Evolutionary conservation across 1,139 yeast species (phyloP).

Genomic region (Sugiyamaella neomexicana): DNA sequence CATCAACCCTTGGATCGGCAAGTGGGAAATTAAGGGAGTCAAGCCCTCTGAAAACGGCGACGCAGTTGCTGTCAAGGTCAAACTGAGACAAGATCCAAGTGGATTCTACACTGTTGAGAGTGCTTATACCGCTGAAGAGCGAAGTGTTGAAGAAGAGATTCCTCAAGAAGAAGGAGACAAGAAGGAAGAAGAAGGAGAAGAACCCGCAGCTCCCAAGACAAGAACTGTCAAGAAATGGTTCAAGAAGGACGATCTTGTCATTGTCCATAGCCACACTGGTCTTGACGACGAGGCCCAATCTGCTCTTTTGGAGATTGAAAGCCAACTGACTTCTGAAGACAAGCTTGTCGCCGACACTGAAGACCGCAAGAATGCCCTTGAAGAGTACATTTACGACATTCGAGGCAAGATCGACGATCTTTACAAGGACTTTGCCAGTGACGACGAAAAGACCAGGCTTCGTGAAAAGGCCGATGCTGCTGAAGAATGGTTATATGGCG

Average conservation of each 20-base stretch:
- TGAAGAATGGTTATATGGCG: conserved; percentile 98
- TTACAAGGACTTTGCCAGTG: conserved; percentile 84
- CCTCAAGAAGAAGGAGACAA: conserved; percentile 39
- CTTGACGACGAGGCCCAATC: conserved; percentile 61
- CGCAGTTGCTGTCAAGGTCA: conserved; percentile 83
- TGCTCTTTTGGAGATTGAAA: conserved; percentile 74
- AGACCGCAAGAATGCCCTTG: conserved; percentile 97
- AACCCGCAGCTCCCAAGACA: conserved; percentile 73
- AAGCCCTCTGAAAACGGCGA: conserved; percentile 72
- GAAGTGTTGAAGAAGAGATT: conserved; percentile 72
- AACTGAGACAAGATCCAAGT: conserved; percentile 95
- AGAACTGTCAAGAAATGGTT: conserved; percentile 90
- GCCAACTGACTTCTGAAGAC: conserved; percentile 81
- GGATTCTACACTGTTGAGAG: conserved; percentile 93
- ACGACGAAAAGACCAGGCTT: conserved; percentile 82
- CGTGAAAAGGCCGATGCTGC: conserved; percentile 73
- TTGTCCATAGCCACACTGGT: conserved; percentile 63
- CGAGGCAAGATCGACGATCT: conserved; percentile 96
- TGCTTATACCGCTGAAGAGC: conserved; percentile 94
- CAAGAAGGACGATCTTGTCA: conserved; percentile 76
- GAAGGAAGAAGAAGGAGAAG: conserved; percentile 50
- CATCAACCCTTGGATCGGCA: conserved; percentile 64
- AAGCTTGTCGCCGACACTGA: conserved; percentile 98
- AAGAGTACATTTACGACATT: conserved; percentile 96
- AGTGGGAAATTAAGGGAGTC: conserved; percentile 87